phyloP scores from a whole-genome alignment of 2,329 filamentous ascomycete species.

The Ophiostoma angusticollis region DNA sequence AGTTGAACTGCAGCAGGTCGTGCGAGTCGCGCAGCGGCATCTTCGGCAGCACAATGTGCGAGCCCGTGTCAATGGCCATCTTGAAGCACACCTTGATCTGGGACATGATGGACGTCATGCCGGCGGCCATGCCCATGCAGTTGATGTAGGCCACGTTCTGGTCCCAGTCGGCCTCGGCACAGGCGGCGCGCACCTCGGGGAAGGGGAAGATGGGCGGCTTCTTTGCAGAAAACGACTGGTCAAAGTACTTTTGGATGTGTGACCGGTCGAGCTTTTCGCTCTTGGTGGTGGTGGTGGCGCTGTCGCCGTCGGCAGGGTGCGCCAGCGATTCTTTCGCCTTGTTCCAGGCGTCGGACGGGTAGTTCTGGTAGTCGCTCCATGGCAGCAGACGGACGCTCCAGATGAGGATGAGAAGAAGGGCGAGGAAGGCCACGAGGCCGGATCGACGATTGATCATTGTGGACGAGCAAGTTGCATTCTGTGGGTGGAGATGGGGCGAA shows the following conservation, averaged over 20 bases:
- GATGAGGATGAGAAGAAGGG: slow-evolving; percentile 9
- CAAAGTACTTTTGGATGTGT: slow-evolving; percentile 18
- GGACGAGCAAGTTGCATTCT: slow-evolving; percentile 1
- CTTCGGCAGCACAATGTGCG: slow-evolving; percentile 19
- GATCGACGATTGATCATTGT: slow-evolving; percentile 11
- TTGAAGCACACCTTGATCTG: slow-evolving; percentile 24
- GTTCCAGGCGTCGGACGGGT: slow-evolving; percentile 10
- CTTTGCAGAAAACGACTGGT: slow-evolving; percentile 19
- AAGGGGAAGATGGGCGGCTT: slow-evolving; percentile 15
- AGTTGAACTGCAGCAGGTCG: slow-evolving; percentile 21
- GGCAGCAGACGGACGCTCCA: slow-evolving; percentile 10
- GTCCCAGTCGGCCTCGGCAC: slow-evolving; percentile 17
- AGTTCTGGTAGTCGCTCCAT: slow-evolving; percentile 4
- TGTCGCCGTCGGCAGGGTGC: background rate
- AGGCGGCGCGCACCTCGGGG: slow-evolving; percentile 15
- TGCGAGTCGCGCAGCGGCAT: slow-evolving; percentile 22
- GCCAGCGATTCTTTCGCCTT: slow-evolving; percentile 10
- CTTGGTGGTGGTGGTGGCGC: background rate
- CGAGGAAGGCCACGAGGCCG: slow-evolving; percentile 6
- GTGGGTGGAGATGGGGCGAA: background rate
- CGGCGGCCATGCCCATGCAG: slow-evolving; percentile 21
- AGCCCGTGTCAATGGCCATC: slow-evolving; percentile 23
- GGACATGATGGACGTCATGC: slow-evolving; percentile 22
- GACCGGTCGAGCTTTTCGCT: background rate
- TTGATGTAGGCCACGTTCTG: slow-evolving; percentile 20